Percentiles rank a stretch among this genome's conserved stretches.
Evolutionary conservation across 2,329 filamentous ascomycete species (phyloP).

Genomic region (Fusarium sp.): DNA sequence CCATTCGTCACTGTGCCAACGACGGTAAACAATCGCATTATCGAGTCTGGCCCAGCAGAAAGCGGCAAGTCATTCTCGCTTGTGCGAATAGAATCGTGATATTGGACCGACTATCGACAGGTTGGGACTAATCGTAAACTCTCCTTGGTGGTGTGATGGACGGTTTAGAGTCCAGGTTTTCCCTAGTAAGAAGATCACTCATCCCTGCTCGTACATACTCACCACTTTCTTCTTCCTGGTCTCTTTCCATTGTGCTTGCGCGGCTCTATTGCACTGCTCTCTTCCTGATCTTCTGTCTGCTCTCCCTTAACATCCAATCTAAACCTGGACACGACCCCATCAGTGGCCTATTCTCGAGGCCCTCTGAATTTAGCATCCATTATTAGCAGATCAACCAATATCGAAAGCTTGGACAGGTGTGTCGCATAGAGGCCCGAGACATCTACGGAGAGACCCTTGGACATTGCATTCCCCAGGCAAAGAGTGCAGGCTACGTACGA

Average conservation of each 20-base stretch:
- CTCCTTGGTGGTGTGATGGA: constrained; percentile 21
- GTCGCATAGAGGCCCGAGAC: constrained; percentile 30
- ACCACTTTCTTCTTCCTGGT: constrained; percentile 7
- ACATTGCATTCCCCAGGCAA: constrained; percentile 1
- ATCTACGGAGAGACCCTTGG: constrained; percentile 29
- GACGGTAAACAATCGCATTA: constrained; percentile 27
- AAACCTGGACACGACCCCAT: constrained; percentile 29
- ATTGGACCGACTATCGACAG: constrained; percentile 15
- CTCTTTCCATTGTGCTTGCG: constrained; percentile 13
- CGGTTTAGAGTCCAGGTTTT: not conserved
- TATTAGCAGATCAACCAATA: constrained; percentile 8
- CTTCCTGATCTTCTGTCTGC: constrained; percentile 1
- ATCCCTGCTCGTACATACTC: constrained; percentile 29
- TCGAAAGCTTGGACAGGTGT: constrained; percentile 6
- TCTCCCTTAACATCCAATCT: constrained; percentile 18
- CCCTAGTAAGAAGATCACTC: constrained; percentile 3
- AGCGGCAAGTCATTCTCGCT: constrained; percentile 24
- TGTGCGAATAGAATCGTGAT: constrained; percentile 25
- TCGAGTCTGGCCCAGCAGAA: constrained; percentile 20
- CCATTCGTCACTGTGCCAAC: constrained; percentile 29
- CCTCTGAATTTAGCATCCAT: not conserved
- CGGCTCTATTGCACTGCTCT: not conserved
- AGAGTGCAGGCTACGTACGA: not conserved
- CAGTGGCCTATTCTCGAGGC: constrained; percentile 35
- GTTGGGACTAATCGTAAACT: constrained; percentile 24